A percentile compares a stretch with the other conserved stretches of the same genome.
Conservation (phyloP, 2,329 filamentous ascomycete genomes). For the Fusarium coicis region DNA sequence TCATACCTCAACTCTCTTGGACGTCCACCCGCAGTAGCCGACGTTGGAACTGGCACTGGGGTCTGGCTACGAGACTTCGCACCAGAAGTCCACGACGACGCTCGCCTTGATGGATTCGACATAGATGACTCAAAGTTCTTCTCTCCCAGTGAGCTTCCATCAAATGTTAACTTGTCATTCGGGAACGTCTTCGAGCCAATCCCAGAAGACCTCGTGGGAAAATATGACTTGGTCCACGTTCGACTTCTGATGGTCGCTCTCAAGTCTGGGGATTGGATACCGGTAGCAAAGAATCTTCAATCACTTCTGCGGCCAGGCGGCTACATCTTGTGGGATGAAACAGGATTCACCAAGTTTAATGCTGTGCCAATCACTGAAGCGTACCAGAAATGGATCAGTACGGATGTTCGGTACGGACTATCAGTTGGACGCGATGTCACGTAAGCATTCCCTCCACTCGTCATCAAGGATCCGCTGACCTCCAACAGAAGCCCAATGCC, state of each 20-base stretch:
- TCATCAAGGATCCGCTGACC: not conserved
- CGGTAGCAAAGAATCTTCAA: not conserved
- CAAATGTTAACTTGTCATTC: not conserved
- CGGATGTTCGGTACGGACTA: not conserved
- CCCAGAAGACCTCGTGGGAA: not conserved
- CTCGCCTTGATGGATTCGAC: slow-evolving; percentile 9
- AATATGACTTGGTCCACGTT: slow-evolving; percentile 8
- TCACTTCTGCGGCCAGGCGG: slow-evolving; percentile 1
- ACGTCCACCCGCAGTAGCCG: not conserved
- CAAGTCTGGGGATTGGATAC: not conserved
- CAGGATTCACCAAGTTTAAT: slow-evolving; percentile 2
- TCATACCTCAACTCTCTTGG: not conserved
- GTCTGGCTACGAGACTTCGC: slow-evolving; percentile 4
- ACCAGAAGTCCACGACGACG: not conserved
- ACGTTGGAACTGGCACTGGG: slow-evolving; percentile 4
- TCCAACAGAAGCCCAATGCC: not conserved
- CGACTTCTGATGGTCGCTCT: slow-evolving; percentile 4
- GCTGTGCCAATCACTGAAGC: not conserved
- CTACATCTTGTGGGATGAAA: slow-evolving; percentile 11
- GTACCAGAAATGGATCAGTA: slow-evolving; percentile 7
- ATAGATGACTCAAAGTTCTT: slow-evolving; percentile 1
- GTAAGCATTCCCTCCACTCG: not conserved
- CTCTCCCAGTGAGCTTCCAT: fast-evolving
- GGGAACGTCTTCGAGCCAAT: not conserved
- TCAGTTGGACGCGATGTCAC: not conserved